Percentiles rank a stretch among this genome's conserved stretches.
Conservation (phyloP, 495 filamentous ascomycete genomes). For the Podospora didyma region DNA sequence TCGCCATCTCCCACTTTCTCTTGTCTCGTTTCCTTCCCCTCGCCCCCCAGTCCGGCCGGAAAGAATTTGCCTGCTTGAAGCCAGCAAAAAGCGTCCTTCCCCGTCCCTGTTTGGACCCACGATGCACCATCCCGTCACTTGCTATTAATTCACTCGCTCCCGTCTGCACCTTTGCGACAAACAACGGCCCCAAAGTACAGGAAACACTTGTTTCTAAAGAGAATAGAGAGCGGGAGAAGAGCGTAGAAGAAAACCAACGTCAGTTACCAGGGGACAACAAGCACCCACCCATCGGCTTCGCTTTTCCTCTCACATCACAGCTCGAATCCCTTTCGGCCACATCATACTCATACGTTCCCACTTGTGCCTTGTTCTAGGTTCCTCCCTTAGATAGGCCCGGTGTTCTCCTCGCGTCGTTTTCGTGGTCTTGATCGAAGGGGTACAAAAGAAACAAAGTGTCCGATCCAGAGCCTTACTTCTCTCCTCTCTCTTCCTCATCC, state of each 20-base stretch:
- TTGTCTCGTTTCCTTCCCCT: background rate
- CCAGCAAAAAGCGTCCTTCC: background rate
- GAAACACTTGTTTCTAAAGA: background rate
- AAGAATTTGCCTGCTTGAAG: background rate
- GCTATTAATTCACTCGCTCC: slow-evolving; percentile 35
- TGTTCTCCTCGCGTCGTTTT: background rate
- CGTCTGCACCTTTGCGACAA: slow-evolving; percentile 38
- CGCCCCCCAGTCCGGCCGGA: background rate
- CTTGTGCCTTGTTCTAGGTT: background rate
- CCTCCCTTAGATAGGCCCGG: background rate
- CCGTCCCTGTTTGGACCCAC: slow-evolving; percentile 19
- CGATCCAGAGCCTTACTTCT: background rate
- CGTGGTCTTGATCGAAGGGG: background rate
- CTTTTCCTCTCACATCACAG: slow-evolving; percentile 1
- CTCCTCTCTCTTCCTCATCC: background rate
- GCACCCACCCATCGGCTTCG: background rate
- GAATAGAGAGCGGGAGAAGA: background rate
- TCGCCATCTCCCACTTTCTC: slow-evolving; percentile 2
- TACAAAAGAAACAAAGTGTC: slow-evolving; percentile 12
- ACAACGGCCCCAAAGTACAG: background rate
- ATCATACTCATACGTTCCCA: slow-evolving; percentile 19
- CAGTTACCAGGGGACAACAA: background rate
- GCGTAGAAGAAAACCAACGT: background rate
- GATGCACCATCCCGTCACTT: slow-evolving; percentile 42
- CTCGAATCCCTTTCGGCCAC: slow-evolving; percentile 44